phyloP scores from a whole-genome alignment of 768 basidiomycete genomes.

The Arthromyces matolae region DNA sequence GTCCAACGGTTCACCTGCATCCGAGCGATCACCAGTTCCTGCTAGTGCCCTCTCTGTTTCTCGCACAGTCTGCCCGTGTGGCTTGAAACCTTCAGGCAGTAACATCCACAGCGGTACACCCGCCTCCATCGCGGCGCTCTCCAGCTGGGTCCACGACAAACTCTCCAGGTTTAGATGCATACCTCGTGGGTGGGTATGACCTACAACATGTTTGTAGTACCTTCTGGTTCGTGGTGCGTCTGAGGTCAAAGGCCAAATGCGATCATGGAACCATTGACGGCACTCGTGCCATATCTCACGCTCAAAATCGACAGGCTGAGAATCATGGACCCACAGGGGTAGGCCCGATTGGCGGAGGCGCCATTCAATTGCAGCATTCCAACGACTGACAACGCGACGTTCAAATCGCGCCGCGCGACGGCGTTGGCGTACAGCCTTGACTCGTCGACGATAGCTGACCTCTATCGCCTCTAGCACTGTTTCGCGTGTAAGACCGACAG shows the following conservation, averaged over 20 bases:
- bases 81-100: constrained; percentile 32
- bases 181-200: constrained; percentile 33
- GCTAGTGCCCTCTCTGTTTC: background rate
- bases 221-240: constrained; percentile 3
- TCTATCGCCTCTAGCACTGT: constrained; percentile 72
- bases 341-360: constrained; percentile 47
- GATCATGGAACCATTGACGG: background rate
- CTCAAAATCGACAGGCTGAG: constrained; percentile 3
- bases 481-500: constrained; percentile 63
- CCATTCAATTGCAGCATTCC: constrained; percentile 62
- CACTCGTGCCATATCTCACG: constrained; percentile 2
- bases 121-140: constrained; percentile 64
- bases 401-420: constrained; percentile 41
- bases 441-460: constrained; percentile 55
- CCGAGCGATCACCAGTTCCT: background rate
- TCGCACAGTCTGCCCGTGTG: background rate
- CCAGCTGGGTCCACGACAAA: constrained; percentile 50
- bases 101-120: constrained; percentile 55
- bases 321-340: constrained; percentile 53
- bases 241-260: constrained; percentile 7
- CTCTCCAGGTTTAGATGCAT: constrained; percentile 64
- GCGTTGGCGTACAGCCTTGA: constrained; percentile 41
- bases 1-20: background rate
- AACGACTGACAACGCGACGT: constrained; percentile 46
- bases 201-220: constrained; percentile 2